Conservation (phyloP, 306 rosid species). For the Gynostemma pentaphyllum region DNA sequence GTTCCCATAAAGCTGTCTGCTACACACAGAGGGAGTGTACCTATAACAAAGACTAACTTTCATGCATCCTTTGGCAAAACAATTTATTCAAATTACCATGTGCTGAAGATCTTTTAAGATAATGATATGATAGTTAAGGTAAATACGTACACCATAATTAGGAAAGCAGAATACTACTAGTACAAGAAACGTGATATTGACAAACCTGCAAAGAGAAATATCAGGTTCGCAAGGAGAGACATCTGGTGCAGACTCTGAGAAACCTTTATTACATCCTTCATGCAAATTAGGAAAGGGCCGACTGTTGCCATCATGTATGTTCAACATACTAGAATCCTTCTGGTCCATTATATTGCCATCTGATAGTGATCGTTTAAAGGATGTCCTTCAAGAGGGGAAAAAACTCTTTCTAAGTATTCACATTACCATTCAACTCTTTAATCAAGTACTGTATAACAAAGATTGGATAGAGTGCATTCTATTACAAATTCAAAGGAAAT, state of each 20-base stretch:
- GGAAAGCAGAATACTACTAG: constrained; percentile 1
- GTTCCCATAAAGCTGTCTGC: constrained; percentile 35
- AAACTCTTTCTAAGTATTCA: constrained; percentile 4
- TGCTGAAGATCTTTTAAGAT: background rate
- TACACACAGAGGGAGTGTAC: constrained; percentile 27
- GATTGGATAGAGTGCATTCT: background rate
- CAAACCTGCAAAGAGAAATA: constrained; percentile 57
- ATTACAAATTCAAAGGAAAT: background rate
- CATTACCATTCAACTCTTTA: constrained; percentile 4
- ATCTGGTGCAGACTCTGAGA: constrained; percentile 46
- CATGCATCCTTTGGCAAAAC: background rate
- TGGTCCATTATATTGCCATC: constrained; percentile 59
- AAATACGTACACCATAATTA: background rate
- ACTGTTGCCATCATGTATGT: constrained; percentile 23
- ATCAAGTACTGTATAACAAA: background rate
- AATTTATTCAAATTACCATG: background rate
- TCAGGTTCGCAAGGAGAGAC: constrained; percentile 39
- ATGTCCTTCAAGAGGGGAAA: constrained; percentile 31
- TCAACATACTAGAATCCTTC: constrained; percentile 33
- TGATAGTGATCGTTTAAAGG: constrained; percentile 73
- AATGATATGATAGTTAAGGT: background rate
- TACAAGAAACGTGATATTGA: constrained; percentile 12
- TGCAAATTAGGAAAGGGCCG: constrained; percentile 28
- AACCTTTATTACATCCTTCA: constrained; percentile 14
- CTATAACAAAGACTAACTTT: background rate